phyloP scores from a whole-genome alignment of 2,329 filamentous ascomycete species.

The Colletotrichum phormii region DNA sequence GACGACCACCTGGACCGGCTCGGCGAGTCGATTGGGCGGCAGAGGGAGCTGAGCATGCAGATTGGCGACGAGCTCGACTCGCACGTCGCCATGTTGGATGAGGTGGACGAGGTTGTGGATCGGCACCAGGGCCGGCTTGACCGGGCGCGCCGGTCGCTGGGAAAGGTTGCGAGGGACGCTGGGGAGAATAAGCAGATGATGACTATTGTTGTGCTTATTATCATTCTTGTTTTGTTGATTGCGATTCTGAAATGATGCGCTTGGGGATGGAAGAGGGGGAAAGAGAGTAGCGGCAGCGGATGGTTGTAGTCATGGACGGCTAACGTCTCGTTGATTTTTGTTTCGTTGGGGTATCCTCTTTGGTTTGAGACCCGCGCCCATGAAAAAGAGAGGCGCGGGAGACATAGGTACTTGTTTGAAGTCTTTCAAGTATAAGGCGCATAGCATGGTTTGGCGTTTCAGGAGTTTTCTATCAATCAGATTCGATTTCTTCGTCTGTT shows the following conservation, averaged over 20 bases:
- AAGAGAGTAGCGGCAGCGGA: background rate
- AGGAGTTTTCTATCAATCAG: conserved; percentile 6
- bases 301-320: background rate
- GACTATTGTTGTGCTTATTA: conserved; percentile 83
- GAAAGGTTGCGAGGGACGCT: conserved; percentile 77
- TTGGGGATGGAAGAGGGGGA: background rate
- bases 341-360: background rate
- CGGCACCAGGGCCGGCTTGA: conserved; percentile 82
- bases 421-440: conserved; percentile 9
- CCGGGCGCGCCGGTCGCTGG: conserved; percentile 78
- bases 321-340: background rate
- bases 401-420: conserved; percentile 11
- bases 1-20: conserved; percentile 92
- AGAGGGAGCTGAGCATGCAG: conserved; percentile 92
- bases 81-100: conserved; percentile 89
- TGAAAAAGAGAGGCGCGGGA: conserved; percentile 58
- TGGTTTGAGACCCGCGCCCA: background rate
- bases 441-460: conserved; percentile 36
- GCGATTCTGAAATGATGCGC: conserved; percentile 76
- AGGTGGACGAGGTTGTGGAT: conserved; percentile 86
- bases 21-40: conserved; percentile 86
- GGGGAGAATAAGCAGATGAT: conserved; percentile 90
- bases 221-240: conserved; percentile 85
- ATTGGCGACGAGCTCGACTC: conserved; percentile 96
- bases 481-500: background rate